phyloP scores from a whole-genome alignment of 345 rosid genomes.

The Arabis alpina region DNA sequence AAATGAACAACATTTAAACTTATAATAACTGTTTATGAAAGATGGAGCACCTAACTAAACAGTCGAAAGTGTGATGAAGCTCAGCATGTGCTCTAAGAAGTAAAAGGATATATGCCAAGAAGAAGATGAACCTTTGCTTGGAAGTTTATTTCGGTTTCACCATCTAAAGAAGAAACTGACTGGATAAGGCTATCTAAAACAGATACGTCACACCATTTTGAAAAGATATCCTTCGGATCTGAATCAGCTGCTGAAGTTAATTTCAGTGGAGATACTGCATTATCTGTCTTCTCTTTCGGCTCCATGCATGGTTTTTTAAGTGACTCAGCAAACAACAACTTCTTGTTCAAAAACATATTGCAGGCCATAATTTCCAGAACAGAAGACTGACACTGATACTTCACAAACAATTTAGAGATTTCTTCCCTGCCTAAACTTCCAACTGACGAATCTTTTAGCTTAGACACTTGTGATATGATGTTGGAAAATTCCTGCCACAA shows the following conservation, averaged over 20 bases:
- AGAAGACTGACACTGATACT: constrained; percentile 69
- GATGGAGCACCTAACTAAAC: constrained; percentile 19
- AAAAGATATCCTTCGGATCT: constrained; percentile 55
- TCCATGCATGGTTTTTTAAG: constrained; percentile 45
- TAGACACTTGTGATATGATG: constrained; percentile 48
- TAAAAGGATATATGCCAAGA: constrained; percentile 9
- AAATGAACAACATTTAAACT: constrained; percentile 16
- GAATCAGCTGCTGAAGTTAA: constrained; percentile 42
- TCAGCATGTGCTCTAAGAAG: constrained; percentile 24
- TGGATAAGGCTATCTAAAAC: constrained; percentile 59
- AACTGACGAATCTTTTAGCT: constrained; percentile 45
- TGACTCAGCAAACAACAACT: constrained; percentile 63
- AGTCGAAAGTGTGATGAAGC: constrained; percentile 14
- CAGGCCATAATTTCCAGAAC: constrained; percentile 80
- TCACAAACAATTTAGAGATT: constrained; percentile 52
- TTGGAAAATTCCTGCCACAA: constrained; percentile 73
- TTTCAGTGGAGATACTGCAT: constrained; percentile 39
- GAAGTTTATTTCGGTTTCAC: constrained; percentile 52
- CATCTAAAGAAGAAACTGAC: constrained; percentile 59
- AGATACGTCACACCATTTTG: constrained; percentile 66
- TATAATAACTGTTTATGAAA: constrained; percentile 18
- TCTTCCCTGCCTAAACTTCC: constrained; percentile 50
- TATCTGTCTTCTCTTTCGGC: constrained; percentile 43
- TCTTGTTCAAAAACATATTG: constrained; percentile 78
- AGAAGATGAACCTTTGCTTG: constrained; percentile 49